Evolutionary conservation across 257 asterid species (phyloP).

Genomic region (Jacaranda copaia): DNA sequence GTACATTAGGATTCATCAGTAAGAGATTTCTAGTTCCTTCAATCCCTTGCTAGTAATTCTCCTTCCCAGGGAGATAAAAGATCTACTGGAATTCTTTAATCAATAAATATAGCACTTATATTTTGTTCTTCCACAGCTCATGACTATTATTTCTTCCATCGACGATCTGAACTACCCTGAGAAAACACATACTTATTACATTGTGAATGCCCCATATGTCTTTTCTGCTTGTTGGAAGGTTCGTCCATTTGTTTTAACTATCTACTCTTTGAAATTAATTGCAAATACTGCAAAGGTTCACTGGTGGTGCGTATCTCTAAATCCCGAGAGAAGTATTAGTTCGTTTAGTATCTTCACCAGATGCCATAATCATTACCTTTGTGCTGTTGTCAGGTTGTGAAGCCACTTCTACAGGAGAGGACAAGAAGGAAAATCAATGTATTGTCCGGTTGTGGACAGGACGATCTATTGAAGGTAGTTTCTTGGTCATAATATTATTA

Average conservation of each 20-base stretch:
- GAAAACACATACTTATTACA: conserved; percentile 73
- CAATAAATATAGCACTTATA: background rate
- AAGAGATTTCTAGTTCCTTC: background rate
- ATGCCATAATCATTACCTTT: conserved; percentile 2
- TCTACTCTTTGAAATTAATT: background rate
- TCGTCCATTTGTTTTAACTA: conserved; percentile 25
- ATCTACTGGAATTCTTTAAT: conserved; percentile 3
- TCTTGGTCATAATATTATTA: conserved; percentile 26
- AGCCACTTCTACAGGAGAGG: conserved; percentile 76
- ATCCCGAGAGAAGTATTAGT: background rate
- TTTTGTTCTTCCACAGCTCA: conserved; percentile 53
- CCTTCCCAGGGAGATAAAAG: background rate
- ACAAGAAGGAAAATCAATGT: conserved; percentile 61
- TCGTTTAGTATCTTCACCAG: background rate
- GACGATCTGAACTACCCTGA: conserved; percentile 89
- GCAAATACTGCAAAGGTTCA: background rate
- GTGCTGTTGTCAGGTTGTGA: conserved; percentile 56
- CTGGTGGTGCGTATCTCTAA: background rate
- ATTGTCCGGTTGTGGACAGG: conserved; percentile 65
- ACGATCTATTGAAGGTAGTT: conserved; percentile 67
- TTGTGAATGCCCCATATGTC: conserved; percentile 73
- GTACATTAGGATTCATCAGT: conserved; percentile 34
- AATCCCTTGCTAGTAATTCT: background rate
- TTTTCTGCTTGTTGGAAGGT: conserved; percentile 91
- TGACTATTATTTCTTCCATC: conserved; percentile 64